These are phyloP conservation scores for Baorangia bicolor DNA, from an alignment of 768 basidiomycete species.

Conservation along the genomic window DNA sequence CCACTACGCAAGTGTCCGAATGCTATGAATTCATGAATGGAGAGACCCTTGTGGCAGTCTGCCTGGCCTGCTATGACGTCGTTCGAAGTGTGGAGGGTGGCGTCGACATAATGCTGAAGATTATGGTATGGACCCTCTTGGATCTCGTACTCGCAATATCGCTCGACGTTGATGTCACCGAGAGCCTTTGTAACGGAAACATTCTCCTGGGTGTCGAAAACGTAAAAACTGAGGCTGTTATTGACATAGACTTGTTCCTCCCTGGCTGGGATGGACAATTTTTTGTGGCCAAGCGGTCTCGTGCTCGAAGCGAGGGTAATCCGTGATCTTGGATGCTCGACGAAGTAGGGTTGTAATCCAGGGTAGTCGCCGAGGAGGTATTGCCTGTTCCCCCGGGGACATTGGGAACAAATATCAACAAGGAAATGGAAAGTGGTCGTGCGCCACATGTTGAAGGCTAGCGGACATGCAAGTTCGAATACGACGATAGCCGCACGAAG, in stretches of 20 bases:
- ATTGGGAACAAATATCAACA: slow-evolving; percentile 31
- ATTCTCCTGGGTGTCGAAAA: slow-evolving; percentile 25
- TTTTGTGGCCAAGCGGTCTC: slow-evolving; percentile 26
- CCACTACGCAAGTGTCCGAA: slow-evolving; percentile 49
- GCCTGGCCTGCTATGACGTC: slow-evolving; percentile 42
- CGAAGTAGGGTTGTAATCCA: background rate
- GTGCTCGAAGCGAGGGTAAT: slow-evolving; percentile 38
- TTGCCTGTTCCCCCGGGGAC: background rate
- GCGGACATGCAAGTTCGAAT: slow-evolving; percentile 43
- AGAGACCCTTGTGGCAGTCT: slow-evolving; percentile 40
- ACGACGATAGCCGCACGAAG: slow-evolving; percentile 28
- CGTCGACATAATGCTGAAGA: slow-evolving; percentile 37
- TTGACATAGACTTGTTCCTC: slow-evolving; percentile 23
- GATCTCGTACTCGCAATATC: slow-evolving; percentile 33
- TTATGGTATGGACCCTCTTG: slow-evolving; percentile 31
- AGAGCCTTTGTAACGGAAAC: slow-evolving; percentile 18
- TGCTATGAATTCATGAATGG: slow-evolving; percentile 42
- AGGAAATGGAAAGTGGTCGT: slow-evolving; percentile 27
- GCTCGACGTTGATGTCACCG: slow-evolving; percentile 5
- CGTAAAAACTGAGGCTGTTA: slow-evolving; percentile 29
- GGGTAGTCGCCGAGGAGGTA: slow-evolving; percentile 3
- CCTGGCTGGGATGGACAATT: slow-evolving; percentile 13
- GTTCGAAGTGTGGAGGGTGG: slow-evolving; percentile 42
- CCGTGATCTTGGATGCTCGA: slow-evolving; percentile 16
- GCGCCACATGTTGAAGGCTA: slow-evolving; percentile 39